These are phyloP conservation scores for Kingdonia uniflora DNA, from an alignment of 164 flowering plant species.

Conservation along the genomic window DNA sequence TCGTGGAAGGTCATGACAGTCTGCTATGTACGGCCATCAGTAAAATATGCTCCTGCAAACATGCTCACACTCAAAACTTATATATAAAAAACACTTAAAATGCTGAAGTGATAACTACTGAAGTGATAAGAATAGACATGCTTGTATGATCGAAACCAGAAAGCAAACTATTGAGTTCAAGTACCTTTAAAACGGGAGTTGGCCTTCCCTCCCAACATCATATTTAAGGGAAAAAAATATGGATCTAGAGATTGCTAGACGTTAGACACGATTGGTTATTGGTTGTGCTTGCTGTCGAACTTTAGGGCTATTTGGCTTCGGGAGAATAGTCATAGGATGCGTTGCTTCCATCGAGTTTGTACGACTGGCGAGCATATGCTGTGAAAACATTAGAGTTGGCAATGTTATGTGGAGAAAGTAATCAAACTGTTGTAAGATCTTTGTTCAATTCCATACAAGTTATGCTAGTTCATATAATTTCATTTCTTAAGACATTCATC, in stretches of 20 bases:
- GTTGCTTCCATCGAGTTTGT: slow-evolving; percentile 6
- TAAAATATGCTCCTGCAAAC: slow-evolving; percentile 43
- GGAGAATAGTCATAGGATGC: slow-evolving; percentile 4
- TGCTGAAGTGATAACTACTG: too few relatives aligned
- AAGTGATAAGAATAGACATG: too few relatives aligned
- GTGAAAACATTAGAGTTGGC: background rate
- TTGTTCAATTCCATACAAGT: too few relatives aligned
- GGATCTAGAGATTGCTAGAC: background rate
- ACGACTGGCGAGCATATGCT: slow-evolving; percentile 5
- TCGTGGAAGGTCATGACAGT: slow-evolving; percentile 22
- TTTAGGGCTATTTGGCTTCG: slow-evolving; percentile 9
- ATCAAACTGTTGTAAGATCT: too few relatives aligned
- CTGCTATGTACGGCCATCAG: slow-evolving; percentile 40
- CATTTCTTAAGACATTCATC: too few relatives aligned
- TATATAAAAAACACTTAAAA: too few relatives aligned
- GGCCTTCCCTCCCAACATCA: too few relatives aligned
- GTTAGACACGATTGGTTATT: slow-evolving; percentile 4
- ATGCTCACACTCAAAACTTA: background rate
- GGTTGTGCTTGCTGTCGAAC: slow-evolving; percentile 2
- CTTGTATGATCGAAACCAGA: too few relatives aligned
- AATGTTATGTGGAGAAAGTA: background rate
- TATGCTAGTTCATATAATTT: too few relatives aligned
- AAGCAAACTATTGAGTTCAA: too few relatives aligned
- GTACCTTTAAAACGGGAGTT: too few relatives aligned
- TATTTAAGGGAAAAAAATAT: too few relatives aligned